These are phyloP conservation scores for Claviceps fusiformis DNA, from an alignment of 2,329 filamentous ascomycete genomes.

Conservation along the genomic window DNA sequence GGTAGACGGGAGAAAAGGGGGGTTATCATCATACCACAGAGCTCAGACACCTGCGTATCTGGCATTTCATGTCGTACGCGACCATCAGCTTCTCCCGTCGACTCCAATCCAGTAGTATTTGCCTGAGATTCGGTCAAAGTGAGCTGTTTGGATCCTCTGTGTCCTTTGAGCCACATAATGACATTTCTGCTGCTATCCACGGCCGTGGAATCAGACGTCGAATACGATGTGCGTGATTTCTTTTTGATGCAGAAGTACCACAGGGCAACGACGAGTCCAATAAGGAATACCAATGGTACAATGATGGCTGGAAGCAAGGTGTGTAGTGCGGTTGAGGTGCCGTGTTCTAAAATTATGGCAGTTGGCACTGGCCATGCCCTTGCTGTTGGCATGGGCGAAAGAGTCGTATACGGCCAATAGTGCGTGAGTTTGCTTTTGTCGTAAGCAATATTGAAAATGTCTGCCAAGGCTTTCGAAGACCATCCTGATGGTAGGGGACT, in stretches of 20 bases:
- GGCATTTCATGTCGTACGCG: conserved; percentile 24
- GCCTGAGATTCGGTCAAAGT: neutral
- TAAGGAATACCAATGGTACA: conserved; percentile 4
- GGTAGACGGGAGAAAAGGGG: neutral
- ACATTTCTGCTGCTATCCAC: conserved; percentile 35
- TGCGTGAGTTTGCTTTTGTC: conserved; percentile 39
- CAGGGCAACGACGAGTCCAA: conserved; percentile 27
- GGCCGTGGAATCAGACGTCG: conserved; percentile 24
- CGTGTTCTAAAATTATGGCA: neutral
- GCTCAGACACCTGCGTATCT: conserved; percentile 30
- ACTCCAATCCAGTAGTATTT: neutral
- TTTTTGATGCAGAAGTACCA: conserved; percentile 39
- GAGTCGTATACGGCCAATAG: conserved; percentile 44
- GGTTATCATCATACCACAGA: conserved; percentile 25
- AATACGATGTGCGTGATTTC: conserved; percentile 15
- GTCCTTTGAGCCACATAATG: conserved; percentile 37
- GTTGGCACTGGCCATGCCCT: neutral
- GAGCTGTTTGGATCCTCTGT: conserved; percentile 25
- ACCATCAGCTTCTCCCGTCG: neutral
- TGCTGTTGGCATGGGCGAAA: neutral
- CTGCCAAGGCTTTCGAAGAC: conserved; percentile 31
- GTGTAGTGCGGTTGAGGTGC: neutral
- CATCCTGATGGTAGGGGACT: conserved; percentile 47
- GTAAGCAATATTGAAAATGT: conserved; percentile 43
- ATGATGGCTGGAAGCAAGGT: conserved; percentile 9